phyloP scores from a whole-genome alignment of 1,139 yeast genomes.

The Debaryomycetaceae sp. region DNA sequence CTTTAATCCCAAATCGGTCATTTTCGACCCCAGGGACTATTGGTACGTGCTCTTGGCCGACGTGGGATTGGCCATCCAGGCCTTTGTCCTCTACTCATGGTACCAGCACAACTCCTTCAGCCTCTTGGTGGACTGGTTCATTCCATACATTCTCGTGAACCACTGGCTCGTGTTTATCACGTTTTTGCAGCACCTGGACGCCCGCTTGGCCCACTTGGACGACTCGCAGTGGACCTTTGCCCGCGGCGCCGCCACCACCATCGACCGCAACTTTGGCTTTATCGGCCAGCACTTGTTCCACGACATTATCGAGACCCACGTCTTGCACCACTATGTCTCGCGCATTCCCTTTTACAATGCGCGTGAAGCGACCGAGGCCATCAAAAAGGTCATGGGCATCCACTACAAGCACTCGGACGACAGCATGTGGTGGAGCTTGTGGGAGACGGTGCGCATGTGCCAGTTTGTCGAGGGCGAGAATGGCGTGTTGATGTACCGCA shows the following conservation, averaged over 20 bases:
- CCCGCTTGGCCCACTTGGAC: constrained; percentile 70
- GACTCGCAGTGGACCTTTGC: constrained; percentile 74
- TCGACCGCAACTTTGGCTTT: constrained; percentile 77
- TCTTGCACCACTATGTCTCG: constrained; percentile 74
- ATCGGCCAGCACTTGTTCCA: constrained; percentile 75
- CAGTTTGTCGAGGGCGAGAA: constrained; percentile 77
- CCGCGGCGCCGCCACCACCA: constrained; percentile 81
- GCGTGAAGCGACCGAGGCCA: constrained; percentile 68
- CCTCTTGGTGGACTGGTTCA: constrained; percentile 58
- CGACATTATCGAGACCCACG: constrained; percentile 85
- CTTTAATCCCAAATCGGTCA: constrained; percentile 62
- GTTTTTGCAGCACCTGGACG: constrained; percentile 76
- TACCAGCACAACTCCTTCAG: constrained; percentile 52
- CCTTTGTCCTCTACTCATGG: constrained; percentile 51
- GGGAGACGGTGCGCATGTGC: constrained; percentile 64
- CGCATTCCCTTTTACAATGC: constrained; percentile 84
- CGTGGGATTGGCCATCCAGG: constrained; percentile 52
- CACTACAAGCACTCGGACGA: constrained; percentile 60
- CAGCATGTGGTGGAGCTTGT: constrained; percentile 63
- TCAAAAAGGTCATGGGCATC: constrained; percentile 72
- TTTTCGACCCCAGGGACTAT: constrained; percentile 61
- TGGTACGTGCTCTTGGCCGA: constrained; percentile 64
- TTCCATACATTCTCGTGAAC: constrained; percentile 75
- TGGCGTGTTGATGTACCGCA: constrained; percentile 73
- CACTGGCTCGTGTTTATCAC: constrained; percentile 88